Evolutionary conservation across 1,139 yeast species (phyloP), one percentile per base, ranked within the genome.

Genomic region (Geotrichum candidum): DNA sequence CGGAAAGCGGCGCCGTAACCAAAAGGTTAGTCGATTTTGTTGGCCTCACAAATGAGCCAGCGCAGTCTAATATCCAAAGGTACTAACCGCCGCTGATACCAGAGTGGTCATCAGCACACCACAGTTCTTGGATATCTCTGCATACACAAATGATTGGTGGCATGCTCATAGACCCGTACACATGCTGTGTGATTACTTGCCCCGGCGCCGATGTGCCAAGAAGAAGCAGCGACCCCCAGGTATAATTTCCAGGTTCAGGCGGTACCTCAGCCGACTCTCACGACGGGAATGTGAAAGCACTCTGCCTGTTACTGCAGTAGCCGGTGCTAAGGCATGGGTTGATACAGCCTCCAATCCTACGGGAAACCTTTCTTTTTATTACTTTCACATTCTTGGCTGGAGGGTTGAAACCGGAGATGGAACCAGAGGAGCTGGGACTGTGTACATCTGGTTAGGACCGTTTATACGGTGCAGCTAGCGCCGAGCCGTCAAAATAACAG

Each of bases 21-120:
- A 66, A 85, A 84, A 3, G 60, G 46, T 3, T 84, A 79, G 0
- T 87, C 87, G 66, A 75, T 74, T 60, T 77, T 77, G 7, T 80
- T 66, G 0, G 87, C 84, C 67, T 82, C 84, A 3, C 79, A 73
- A 18, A 85, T 63, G 71, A 85, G 82, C 89, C 89, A 85, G 63
- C 86, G 75, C 27, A 85, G 72, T 0, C 88, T 74, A 15, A 84
- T 66, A 65, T 82, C 78, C 0, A 83, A 74, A 15, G 80, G 59
- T 51, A 71, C 84, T 85, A 83, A 3, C 87, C 87, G 2, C 89
- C 89, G 1, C 90, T 89, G 63, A 83, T 73, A 70, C 85, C 89
- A 2, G 86, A 78, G 71, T 85, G 90, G 68, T 83, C 83, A 0
- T 90, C 90, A 0, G 87, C 82, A 68, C 85, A 86, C 85, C 86